These are phyloP conservation scores for Sarcodon aspratus DNA, from an alignment of 768 basidiomycete genomes.

Conservation along the genomic window DNA sequence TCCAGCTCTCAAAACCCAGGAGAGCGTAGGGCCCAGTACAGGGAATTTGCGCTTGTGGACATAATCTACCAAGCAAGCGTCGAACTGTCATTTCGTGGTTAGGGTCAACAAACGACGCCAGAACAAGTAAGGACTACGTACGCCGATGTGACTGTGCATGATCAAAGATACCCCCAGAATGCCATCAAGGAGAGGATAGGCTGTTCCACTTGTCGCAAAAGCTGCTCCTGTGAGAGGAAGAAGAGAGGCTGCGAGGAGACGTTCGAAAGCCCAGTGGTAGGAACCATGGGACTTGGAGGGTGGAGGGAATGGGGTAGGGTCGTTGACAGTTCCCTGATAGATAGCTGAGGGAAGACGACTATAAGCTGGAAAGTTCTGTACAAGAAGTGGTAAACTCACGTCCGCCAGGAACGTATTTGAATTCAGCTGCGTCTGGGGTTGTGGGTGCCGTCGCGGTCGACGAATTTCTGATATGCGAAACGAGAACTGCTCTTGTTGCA, in stretches of 20 bases:
- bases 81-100: constrained; percentile 40
- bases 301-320: constrained; percentile 82
- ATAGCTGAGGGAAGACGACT: constrained; percentile 42
- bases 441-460: neutral
- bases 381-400: constrained; percentile 32
- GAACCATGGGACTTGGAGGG: constrained; percentile 79
- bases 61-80: constrained; percentile 75
- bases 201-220: constrained; percentile 63
- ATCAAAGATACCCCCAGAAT: constrained; percentile 79
- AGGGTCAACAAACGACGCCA: neutral
- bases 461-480: neutral
- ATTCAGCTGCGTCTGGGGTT: neutral
- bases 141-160: constrained; percentile 94
- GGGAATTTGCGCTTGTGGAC: constrained; percentile 91
- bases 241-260: constrained; percentile 76
- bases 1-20: constrained; percentile 68
- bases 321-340: constrained; percentile 88
- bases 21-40: constrained; percentile 49
- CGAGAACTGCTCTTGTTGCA: neutral
- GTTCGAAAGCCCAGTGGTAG: constrained; percentile 90
- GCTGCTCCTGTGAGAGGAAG: constrained; percentile 85
- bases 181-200: constrained; percentile 83
- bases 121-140: constrained; percentile 24
- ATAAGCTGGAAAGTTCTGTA: neutral
- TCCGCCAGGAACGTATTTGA: constrained; percentile 53